Conservation (phyloP, 306 rosid species). For the Rosa persica region DNA sequence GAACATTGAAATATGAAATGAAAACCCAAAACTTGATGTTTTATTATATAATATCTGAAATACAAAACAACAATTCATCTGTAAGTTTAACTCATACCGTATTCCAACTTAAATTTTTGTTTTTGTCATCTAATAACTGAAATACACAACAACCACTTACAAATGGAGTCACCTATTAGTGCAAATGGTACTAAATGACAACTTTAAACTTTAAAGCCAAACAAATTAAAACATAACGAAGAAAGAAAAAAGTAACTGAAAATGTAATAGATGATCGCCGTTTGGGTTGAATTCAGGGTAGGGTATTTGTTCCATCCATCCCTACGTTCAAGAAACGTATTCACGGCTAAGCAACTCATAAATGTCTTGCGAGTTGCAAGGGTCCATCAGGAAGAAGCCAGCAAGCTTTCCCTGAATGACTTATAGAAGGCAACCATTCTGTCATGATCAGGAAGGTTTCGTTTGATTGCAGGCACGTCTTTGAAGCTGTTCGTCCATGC, state of each 20-base stretch:
- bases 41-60: too few relatives aligned
- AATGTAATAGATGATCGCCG: not conserved
- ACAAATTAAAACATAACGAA: too few relatives aligned
- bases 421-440: not conserved
- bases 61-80: too few relatives aligned
- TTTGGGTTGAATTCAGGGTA: not conserved
- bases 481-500: constrained; percentile 28
- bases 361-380: not conserved
- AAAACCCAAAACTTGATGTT: too few relatives aligned
- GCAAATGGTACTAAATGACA: not conserved
- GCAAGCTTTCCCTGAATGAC: not conserved
- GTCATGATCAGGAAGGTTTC: constrained; percentile 24
- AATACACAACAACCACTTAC: not conserved
- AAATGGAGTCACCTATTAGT: too few relatives aligned
- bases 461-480: constrained; percentile 24
- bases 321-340: not conserved
- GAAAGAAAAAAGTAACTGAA: too few relatives aligned
- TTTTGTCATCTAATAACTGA: not conserved
- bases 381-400: not conserved
- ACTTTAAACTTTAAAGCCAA: not conserved
- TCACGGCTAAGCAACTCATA: not conserved
- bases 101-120: too few relatives aligned
- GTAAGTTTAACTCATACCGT: too few relatives aligned
- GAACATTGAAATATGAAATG: too few relatives aligned
- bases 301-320: not conserved